phyloP scores from a whole-genome alignment of 805 yeast species.

The Osmozyma mogii region DNA sequence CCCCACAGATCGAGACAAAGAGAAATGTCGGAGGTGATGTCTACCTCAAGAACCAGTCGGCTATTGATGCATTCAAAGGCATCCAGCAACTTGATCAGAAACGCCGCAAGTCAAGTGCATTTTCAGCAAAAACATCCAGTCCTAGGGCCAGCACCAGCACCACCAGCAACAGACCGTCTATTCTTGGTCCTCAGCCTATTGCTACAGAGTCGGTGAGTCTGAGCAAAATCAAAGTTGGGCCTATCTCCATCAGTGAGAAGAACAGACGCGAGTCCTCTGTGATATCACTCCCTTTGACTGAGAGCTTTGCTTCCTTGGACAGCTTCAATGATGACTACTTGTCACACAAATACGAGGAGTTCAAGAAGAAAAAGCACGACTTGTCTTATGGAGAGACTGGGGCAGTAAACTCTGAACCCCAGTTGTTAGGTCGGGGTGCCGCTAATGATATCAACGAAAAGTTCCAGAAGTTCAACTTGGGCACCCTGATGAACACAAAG shows the following conservation, averaged over 20 bases:
- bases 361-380: conserved; percentile 10
- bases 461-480: conserved; percentile 29
- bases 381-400: conserved; percentile 2
- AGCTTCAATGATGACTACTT: conserved; percentile 56
- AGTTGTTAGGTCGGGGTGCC: conserved; percentile 2
- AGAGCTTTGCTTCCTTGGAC: conserved; percentile 73
- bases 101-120: conserved; percentile 24
- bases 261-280: conserved; percentile 51
- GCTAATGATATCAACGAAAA: conserved; percentile 21
- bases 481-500: conserved; percentile 25
- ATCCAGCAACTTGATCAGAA: conserved; percentile 34
- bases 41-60: conserved; percentile 33
- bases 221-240: conserved; percentile 26
- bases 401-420: conserved; percentile 7
- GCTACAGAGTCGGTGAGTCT: background rate
- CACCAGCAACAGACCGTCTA: background rate
- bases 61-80: conserved; percentile 35
- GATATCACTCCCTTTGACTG: conserved; percentile 58
- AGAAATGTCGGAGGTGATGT: conserved; percentile 39
- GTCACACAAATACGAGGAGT: conserved; percentile 30
- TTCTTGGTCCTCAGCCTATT: background rate
- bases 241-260: conserved; percentile 19
- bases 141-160: background rate
- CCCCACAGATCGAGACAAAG: conserved; percentile 38
- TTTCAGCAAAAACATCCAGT: background rate